A percentile compares a stretch with the other conserved stretches of the same genome.
Evolutionary conservation across 805 yeast genomes (phyloP).

Genomic region (Barnettozyma pratensis): DNA sequence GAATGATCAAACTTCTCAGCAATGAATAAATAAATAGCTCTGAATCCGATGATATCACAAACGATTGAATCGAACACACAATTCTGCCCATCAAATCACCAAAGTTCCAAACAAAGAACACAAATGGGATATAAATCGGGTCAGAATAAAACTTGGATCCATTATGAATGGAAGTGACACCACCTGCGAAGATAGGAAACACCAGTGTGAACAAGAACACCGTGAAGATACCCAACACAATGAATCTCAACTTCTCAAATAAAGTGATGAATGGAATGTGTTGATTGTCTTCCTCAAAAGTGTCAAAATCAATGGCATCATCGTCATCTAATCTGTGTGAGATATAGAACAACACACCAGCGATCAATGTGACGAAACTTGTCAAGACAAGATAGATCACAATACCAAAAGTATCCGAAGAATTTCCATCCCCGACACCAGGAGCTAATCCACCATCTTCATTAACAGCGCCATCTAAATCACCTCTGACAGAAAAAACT

Average conservation of each 20-base stretch:
- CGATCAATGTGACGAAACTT: constrained; percentile 37
- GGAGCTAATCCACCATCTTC: too few species aligned
- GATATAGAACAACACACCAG: constrained; percentile 37
- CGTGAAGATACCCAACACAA: constrained; percentile 65
- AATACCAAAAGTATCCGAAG: constrained; percentile 13
- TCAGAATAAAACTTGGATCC: constrained; percentile 23
- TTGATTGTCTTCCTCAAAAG: constrained; percentile 10
- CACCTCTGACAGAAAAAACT: too few species aligned
- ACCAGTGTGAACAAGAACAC: constrained; percentile 70
- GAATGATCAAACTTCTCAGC: constrained; percentile 55
- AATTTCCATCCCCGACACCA: too few species aligned
- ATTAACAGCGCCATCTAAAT: too few species aligned
- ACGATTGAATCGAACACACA: constrained; percentile 44
- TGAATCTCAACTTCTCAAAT: constrained; percentile 56
- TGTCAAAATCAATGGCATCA: constrained; percentile 15
- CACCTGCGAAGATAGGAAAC: constrained; percentile 89
- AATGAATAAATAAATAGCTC: constrained; percentile 50
- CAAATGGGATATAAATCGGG: constrained; percentile 62
- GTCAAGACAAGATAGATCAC: constrained; percentile 46
- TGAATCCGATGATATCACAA: constrained; percentile 39
- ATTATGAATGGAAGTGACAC: constrained; percentile 47
- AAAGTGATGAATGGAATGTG: constrained; percentile 57
- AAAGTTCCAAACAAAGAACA: constrained; percentile 79
- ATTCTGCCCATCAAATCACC: constrained; percentile 85
- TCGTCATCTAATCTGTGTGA: constrained; percentile 24